Evolutionary conservation across 495 filamentous ascomycete genomes (phyloP), one percentile per base, ranked within the genome.

Genomic region (Rusavskia elegans): DNA sequence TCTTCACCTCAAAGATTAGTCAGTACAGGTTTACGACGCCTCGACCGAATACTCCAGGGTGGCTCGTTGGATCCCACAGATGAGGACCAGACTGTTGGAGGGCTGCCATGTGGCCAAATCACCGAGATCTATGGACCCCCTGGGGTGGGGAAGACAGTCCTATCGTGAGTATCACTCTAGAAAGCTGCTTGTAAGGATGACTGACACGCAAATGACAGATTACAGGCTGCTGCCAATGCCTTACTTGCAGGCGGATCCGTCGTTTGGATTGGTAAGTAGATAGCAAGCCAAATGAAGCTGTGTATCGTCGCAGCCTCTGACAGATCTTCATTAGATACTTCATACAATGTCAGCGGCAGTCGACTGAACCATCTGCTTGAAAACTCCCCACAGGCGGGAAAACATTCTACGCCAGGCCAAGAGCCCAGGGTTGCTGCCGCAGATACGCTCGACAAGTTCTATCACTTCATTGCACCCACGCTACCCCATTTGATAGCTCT

Each of bases 81-180:
- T 20, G 41, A 50, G 23, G 36, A 51, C 19, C 11, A 20, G 17
- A 13, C 20, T 35, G 45, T 17, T 42, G 72, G 70, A 42, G 89
- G 85, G 4, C 64, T 95, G 25, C 69, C 76, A 50, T 78, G 81
- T 36, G 88, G 87, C 21, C 83, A 87, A 62, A 73, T 94, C n/a
- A 82, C 82, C 6, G 92, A 98, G 64, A 67, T 95, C 30, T 94
- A 82, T 69, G 92, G 92, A 0, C 89, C 92, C 16, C 85, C 87
- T 10, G 90, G 90, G 1, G 77, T 76, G 16, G 92, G 92, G 13
- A 97, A 97, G 67, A 93, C 90, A 0, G 69, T 83, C 5, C 68
- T 98, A 56, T 83, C 80, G 90, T 94, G 66, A 53, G 71, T 11
- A 19, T 35, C 19, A 51, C 27, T 23, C 3, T 13, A 29, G 16